phyloP scores from a whole-genome alignment of 2,329 filamentous ascomycete genomes.

The Pseudogymnoascus sp. region DNA sequence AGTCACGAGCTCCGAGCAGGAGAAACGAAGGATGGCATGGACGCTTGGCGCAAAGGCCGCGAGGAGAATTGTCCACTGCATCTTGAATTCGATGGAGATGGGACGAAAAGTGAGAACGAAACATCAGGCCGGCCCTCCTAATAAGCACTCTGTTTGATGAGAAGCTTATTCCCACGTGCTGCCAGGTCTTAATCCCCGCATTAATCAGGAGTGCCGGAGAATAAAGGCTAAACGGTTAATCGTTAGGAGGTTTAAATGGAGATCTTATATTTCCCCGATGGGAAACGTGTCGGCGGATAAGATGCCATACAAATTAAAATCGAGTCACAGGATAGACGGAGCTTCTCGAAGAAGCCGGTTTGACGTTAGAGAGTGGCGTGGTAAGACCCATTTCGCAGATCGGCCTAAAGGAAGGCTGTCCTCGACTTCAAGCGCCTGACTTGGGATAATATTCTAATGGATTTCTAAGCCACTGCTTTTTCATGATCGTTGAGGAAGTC shows the following conservation, averaged over 20 bases:
- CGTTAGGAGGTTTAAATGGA: not conserved
- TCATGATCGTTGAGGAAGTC: not conserved
- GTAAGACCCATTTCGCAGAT: not conserved
- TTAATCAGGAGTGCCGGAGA: not conserved
- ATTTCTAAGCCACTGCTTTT: not conserved
- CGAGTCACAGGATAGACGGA: not conserved
- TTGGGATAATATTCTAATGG: not conserved
- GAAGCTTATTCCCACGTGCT: not conserved
- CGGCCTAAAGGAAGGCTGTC: not conserved
- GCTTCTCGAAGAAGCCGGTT: not conserved
- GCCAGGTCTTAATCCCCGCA: not conserved
- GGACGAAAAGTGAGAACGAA: not conserved
- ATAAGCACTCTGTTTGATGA: not conserved
- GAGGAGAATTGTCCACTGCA: conserved; percentile 11
- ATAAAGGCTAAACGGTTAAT: not conserved
- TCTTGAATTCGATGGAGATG: not conserved
- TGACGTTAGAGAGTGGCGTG: not conserved
- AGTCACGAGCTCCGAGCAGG: conserved; percentile 17
- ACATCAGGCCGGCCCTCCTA: not conserved
- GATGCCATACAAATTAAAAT: not conserved
- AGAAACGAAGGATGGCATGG: conserved; percentile 14
- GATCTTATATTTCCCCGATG: not conserved
- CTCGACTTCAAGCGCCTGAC: not conserved
- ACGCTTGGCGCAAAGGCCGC: conserved; percentile 11
- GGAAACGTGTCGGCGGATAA: not conserved